Evolutionary conservation across 352 stramenopile species (phyloP), one percentile per base, ranked within the genome.

Genomic region (Elongisporangium senticosum): DNA sequence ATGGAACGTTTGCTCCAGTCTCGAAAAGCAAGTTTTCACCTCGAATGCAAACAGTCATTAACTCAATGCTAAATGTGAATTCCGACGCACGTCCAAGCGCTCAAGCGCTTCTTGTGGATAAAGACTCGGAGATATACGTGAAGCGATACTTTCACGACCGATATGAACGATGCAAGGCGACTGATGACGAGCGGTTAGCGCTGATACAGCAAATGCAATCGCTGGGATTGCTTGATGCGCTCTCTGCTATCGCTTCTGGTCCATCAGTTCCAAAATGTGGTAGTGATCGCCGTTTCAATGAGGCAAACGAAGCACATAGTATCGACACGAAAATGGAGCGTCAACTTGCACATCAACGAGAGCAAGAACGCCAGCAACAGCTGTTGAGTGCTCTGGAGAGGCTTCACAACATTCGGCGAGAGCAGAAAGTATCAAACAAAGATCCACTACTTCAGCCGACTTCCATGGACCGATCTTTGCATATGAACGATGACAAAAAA

Each of bases 321-420:
- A 49, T 47, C 52, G 11, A 47, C 24, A 48, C 11, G 26, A 28
- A 11, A 20, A 40, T 49, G 17, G 75, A 79, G 43, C 62, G 49
- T 15, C 57, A 60, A 47, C 37, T 71, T 0, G 43, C 57, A 19
- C 37, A 20, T 11, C 56, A 63, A 26, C 70, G 74, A 22, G 74
- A 83, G 33, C 62, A 56, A 13, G 72, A 83, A 24, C 64, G 68
- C 4, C 70, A 74, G n/a, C 68, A 78, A 15, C 74, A 79, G 20
- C 53, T 87, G 15, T 52, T 63, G 0, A 59, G 68, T n/a, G 77
- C 67, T 1, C 50, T 85, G 14, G 56, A 72, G 17, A 74, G 70
- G n/a, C 58, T 87, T 55, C 72, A 83, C 39, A 61, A 79, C 48
- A 53, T 87, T 15, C 61, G 67, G 0, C 51, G 69, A 2, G 55